Base-by-base conservation (phyloP, 345 rosid species). In the Eutrema yunnanense region DNA sequence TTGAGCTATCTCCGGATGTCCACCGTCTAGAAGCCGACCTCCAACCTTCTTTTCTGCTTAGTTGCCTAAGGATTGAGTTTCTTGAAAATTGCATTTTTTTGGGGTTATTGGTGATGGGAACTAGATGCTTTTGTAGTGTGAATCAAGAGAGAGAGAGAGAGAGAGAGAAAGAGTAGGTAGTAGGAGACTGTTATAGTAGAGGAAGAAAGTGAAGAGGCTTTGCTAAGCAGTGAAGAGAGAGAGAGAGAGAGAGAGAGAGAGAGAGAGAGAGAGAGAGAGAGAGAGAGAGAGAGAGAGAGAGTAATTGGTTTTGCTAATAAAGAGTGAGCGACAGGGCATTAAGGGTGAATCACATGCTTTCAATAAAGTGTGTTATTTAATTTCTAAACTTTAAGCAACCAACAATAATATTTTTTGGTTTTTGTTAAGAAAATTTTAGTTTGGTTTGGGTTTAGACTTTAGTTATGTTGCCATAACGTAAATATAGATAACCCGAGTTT, bases 1-100 rank as follows among this genome's bases (percentile, higher is more conserved):
- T 76, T 37, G 79, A 76, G 72, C 76, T 76, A 71, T 76, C 74
- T 46, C 76, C 62, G 9, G 73, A 60, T 0, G 69, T 71, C 97
- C 92, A 86, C 81, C 87, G 79, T 75, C 50, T 79, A 2, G 92
- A 91, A 42, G 83, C 73, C 6, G 92, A 84, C 71, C 79, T 83
- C 84, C 86, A 81, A 22, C 75, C 75, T 69, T 87, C 96, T 76
- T 73, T 85, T n/a, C 81, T 78, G 65, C 92, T 84, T 1, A 83
- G 79, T 81, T 85, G 90, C 67, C 86, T 85, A 54, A 84, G 49
- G 81, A 83, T 83, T 33, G 92, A 83, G 54, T 77, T 82, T 49
- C 90, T 84, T 9, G 80, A 62, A 22, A 55, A 69, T 55, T 69
- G 79, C 79, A 76, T 76, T 6, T 26, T 67, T 8, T 49, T 52